Evolutionary conservation across 768 basidiomycete genomes (phyloP).

Genomic region (Termitomyces sp.): DNA sequence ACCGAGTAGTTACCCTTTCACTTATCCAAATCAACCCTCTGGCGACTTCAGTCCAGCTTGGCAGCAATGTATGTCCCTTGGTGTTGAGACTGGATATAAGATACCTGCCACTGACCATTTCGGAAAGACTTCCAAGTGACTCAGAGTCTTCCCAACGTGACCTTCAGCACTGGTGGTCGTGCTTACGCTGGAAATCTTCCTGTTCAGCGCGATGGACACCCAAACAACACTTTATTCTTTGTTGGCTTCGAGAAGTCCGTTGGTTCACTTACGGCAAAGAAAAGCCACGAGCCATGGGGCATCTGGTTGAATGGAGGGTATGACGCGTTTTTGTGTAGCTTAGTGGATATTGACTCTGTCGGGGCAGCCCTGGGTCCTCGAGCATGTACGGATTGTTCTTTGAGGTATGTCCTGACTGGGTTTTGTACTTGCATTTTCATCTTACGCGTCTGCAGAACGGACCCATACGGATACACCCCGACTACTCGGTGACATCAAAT

Average conservation of each 20-base stretch:
- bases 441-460: slow-evolving; percentile 50
- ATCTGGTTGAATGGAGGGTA: slow-evolving; percentile 78
- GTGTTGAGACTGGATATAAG: neutral
- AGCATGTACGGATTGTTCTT: slow-evolving; percentile 64
- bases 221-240: slow-evolving; percentile 68
- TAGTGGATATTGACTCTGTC: neutral
- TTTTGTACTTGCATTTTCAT: neutral
- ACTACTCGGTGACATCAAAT: slow-evolving; percentile 52
- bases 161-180: slow-evolving; percentile 46
- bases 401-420: slow-evolving; percentile 45
- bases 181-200: slow-evolving; percentile 65
- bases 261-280: slow-evolving; percentile 51
- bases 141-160: slow-evolving; percentile 55
- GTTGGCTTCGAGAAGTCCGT: slow-evolving; percentile 56
- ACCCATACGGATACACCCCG: slow-evolving; percentile 54
- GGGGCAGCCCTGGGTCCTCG: slow-evolving; percentile 61
- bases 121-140: slow-evolving; percentile 60
- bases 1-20: slow-evolving; percentile 47
- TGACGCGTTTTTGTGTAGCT: slow-evolving; percentile 18
- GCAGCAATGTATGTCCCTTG: slow-evolving; percentile 54
- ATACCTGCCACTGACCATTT: neutral
- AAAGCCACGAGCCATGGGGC: slow-evolving; percentile 56
- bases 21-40: slow-evolving; percentile 44
- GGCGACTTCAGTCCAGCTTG: slow-evolving; percentile 54
- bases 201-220: slow-evolving; percentile 57